These are phyloP conservation scores for Plasmodium cynomolgi DNA, from an alignment of 169 alveolate species.

Conservation along the genomic window DNA sequence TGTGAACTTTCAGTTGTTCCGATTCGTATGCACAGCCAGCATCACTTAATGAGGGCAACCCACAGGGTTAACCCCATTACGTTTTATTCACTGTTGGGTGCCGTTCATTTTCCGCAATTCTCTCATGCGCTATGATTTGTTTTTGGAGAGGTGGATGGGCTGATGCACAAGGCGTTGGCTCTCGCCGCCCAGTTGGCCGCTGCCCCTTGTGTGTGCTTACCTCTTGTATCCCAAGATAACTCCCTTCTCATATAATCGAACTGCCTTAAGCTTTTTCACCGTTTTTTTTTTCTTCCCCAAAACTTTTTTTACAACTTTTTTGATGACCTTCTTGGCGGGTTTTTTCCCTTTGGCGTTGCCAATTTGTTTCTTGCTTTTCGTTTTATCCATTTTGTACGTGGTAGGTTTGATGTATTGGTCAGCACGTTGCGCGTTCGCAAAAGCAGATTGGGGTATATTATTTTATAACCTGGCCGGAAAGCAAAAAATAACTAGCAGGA, in stretches of 20 bases:
- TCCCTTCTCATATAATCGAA: conserved; percentile 92
- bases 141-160: neutral
- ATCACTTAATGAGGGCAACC: neutral
- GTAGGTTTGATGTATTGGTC: neutral
- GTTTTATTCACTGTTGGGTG: neutral
- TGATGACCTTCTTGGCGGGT: conserved; percentile 4
- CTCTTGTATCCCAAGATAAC: conserved; percentile 93
- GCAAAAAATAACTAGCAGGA: neutral
- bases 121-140: neutral
- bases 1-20: neutral
- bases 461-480: neutral
- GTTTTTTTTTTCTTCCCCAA: conserved; percentile 71
- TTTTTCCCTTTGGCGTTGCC: neutral
- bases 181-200: neutral
- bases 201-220: conserved; percentile 70
- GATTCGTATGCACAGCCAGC: neutral
- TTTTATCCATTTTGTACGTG: conserved; percentile 22
- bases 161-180: neutral
- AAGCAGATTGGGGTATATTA: neutral
- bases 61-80: neutral
- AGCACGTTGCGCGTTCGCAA: neutral
- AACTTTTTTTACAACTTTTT: conserved; percentile 24
- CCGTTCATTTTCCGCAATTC: neutral
- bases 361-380: conserved; percentile 5
- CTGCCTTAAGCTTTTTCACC: conserved; percentile 86